Evolutionary conservation across 2,329 filamentous ascomycete species (phyloP).

Genomic region (Nannizzia gypsea): DNA sequence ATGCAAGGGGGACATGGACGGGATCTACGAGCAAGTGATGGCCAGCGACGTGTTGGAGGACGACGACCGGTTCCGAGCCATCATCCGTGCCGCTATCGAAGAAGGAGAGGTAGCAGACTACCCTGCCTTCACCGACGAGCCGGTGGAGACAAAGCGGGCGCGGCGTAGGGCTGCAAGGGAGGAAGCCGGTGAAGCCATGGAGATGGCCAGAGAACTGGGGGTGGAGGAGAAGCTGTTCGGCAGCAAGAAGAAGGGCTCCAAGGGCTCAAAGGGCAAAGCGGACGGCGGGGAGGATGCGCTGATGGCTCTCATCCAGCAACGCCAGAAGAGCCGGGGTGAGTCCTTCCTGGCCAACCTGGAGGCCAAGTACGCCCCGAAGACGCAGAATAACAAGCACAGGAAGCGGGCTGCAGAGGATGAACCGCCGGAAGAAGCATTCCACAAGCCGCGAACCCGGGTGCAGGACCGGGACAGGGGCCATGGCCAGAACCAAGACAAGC

Average conservation of each 20-base stretch:
- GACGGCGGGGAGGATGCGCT: conserved; percentile 41
- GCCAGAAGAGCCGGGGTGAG: conserved; percentile 51
- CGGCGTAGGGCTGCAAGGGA: conserved; percentile 51
- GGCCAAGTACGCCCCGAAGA: conserved; percentile 54
- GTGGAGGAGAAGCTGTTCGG: conserved; percentile 59
- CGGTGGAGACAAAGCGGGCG: conserved; percentile 49
- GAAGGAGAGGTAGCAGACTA: conserved; percentile 55
- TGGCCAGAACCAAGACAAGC: not conserved
- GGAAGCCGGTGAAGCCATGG: conserved; percentile 62
- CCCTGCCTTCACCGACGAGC: conserved; percentile 60
- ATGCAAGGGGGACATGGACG: conserved; percentile 61
- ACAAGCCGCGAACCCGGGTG: conserved; percentile 1
- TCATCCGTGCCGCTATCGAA: conserved; percentile 71
- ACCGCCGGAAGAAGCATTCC: conserved; percentile 53
- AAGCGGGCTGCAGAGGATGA: conserved; percentile 38
- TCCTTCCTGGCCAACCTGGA: conserved; percentile 62
- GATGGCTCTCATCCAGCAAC: conserved; percentile 61
- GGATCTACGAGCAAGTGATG: conserved; percentile 73
- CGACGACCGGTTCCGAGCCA: conserved; percentile 67
- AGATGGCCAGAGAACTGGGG: conserved; percentile 62
- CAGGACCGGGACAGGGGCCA: not conserved
- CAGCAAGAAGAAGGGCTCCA: conserved; percentile 34
- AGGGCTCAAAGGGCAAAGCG: conserved; percentile 21
- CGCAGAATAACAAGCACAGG: conserved; percentile 33
- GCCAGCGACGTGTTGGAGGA: conserved; percentile 72